Evolutionary conservation across 805 yeast species (phyloP), one percentile per base, ranked within the genome.

Genomic region (Candida krabiensis): DNA sequence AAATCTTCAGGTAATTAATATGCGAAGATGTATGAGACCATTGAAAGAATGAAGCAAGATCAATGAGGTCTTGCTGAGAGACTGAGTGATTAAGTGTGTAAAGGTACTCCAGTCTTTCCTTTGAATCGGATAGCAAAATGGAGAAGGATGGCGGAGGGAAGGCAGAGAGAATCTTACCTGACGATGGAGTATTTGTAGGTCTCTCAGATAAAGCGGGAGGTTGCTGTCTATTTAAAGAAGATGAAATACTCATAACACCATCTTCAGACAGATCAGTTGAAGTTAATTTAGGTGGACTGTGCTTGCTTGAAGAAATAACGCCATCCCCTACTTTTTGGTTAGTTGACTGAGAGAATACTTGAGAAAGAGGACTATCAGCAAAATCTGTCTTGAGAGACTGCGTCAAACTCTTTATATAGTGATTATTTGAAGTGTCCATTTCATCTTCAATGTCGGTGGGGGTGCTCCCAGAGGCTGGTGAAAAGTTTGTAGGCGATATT

Each of bases 1-100:
- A 58, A 5, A 60, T 58, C 22, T 55, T 60, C 35, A 64, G 33
- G 30, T 64, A 63, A 18, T 53, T 53, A n/a, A 50, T 38, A 40
- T 63, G 67, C 2, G 64, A 45, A 1, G 67, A 62, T 5, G 56
- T 33, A 5, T 45, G 16, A 3, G 56, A 33, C 58, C 64, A 61
- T 31, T 56, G 56, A 43, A 60, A 63, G 32, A 52, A 61, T 3
- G 47, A 33, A 1, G 66, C 62, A 11, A 63, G 38, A 6, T 49
- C 43, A n/a, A 42, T 36, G 15, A 61, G 27, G 30, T 58, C 61
- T 5, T 41, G 37, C 15, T 54, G 50, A 3, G 50, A 36, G 13
- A 62, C 43, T 3, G 68, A 54, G 9, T 49, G 50, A 30, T 61
- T 55, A 18, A 64, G 35, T 5, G 53, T 38, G 17, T 43, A 46